Base-by-base conservation (phyloP, 2,329 filamentous ascomycete genomes). In the Xenoacremonium recifei region DNA sequence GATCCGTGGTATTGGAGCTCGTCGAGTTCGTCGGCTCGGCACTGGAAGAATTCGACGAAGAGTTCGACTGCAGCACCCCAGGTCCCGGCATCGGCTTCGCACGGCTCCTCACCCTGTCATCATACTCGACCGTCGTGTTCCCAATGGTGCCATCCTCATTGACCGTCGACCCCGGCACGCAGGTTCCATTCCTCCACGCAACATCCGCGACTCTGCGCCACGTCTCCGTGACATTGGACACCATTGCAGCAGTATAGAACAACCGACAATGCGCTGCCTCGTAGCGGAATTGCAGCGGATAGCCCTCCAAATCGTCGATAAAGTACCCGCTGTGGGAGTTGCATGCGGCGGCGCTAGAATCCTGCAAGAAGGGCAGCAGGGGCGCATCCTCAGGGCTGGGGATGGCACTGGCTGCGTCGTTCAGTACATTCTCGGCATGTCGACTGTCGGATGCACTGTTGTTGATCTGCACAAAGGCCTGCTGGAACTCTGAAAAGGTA, bases 201-300 rank as follows among this genome's bases (percentile, higher is more conserved):
- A 53, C 39, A 2, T 42, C 49, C 5, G 40, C 27, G 2, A 43
- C 50, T 15, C 35, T 42, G 11, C 62, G 64, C 81, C 82, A 85
- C 23, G 78, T 54, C n/a, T 61, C 65, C 3, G 66, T 67, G 2
- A 77, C 69, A 44, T 80, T 69, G 4, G 69, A 60, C 23, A 78
- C 60, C 61, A 79, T 82, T 3, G 67, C 59, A 13, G 68, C 56
- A 2, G 80, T 81, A 45, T 77, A 84, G 55, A 74, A 85, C 10
- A 84, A 58, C 5, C 80, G 68, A 49, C 81, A 85, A 50, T 81
- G 76, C 1, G 82, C 76, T 1, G 78, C 71, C 48, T 83, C 75
- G 41, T 80, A 78, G 2, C 77, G 62, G 53, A 84, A 85, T 50
- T 86, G 82, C 13, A 56, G 40, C 0, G 54, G 54, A 20, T 57